These are phyloP conservation scores for Moniliella sp. DNA, from an alignment of 1,284 basidiomycete genomes.

Conservation along the genomic window DNA sequence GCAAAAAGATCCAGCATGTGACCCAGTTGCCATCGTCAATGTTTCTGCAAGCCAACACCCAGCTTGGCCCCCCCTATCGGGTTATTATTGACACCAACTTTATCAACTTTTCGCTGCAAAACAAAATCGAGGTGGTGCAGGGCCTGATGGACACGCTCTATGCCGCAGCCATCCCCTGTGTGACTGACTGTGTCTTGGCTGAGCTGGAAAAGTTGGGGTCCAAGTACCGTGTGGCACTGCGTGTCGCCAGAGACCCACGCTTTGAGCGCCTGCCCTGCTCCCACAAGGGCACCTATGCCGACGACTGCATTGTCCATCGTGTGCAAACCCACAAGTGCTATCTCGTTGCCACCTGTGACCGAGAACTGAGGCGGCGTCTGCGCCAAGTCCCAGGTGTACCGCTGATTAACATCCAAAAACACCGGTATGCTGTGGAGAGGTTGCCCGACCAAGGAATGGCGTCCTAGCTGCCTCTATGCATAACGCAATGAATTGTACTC, in stretches of 20 bases:
- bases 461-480: no score
- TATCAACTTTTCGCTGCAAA: constrained; percentile 94
- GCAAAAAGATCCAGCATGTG: constrained; percentile 11
- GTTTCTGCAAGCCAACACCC: constrained; percentile 85
- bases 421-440: constrained; percentile 25
- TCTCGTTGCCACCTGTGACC: constrained; percentile 91
- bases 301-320: constrained; percentile 89
- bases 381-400: constrained; percentile 44
- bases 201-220: constrained; percentile 93
- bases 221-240: constrained; percentile 79
- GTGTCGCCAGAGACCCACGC: constrained; percentile 83
- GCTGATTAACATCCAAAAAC: constrained; percentile 28
- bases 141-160: constrained; percentile 99
- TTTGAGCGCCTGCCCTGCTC: constrained; percentile 81
- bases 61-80: constrained; percentile 85
- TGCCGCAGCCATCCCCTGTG: constrained; percentile 96
- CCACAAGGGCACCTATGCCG: constrained; percentile 86
- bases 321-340: constrained; percentile 87
- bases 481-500: no score
- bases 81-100: constrained; percentile 98
- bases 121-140: constrained; percentile 82
- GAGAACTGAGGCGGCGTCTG: constrained; percentile 72
- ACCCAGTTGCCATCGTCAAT: constrained; percentile 48
- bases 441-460: constrained; percentile 29
- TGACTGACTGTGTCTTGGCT: constrained; percentile 92